Evolutionary conservation across 192 early-diverging fungal species (phyloP).

Genomic region (Coemansia nantahalensis): DNA sequence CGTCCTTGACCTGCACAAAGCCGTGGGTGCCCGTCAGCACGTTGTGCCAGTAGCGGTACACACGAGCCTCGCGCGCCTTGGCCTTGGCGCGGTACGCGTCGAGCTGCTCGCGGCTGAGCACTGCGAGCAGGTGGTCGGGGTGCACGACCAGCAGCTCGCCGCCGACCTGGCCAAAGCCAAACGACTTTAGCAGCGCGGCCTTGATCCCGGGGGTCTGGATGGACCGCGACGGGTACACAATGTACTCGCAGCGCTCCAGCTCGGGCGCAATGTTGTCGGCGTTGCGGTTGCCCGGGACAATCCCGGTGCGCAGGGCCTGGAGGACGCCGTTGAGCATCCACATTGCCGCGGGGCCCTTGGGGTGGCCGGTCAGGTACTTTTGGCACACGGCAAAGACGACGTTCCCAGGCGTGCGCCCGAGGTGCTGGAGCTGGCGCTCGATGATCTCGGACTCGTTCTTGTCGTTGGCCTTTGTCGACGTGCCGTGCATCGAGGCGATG

Average conservation of each 20-base stretch:
- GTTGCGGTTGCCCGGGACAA: slow-evolving; percentile 91
- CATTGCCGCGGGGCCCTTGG: slow-evolving; percentile 90
- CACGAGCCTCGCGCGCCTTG: slow-evolving; percentile 61
- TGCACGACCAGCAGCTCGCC: slow-evolving; percentile 84
- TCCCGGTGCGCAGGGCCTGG: slow-evolving; percentile 77
- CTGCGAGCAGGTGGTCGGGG: slow-evolving; percentile 80
- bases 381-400: slow-evolving; percentile 79
- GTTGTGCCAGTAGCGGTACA: slow-evolving; percentile 92
- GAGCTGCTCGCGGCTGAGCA: slow-evolving; percentile 67
- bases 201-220: slow-evolving; percentile 90
- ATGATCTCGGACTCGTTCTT: slow-evolving; percentile 92
- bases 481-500: slow-evolving; percentile 94
- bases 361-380: slow-evolving; percentile 89
- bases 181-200: slow-evolving; percentile 88
- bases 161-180: slow-evolving; percentile 95
- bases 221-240: slow-evolving; percentile 80
- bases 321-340: slow-evolving; percentile 96
- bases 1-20: slow-evolving; percentile 82
- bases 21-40: slow-evolving; percentile 75
- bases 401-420: slow-evolving; percentile 86
- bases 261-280: slow-evolving; percentile 52
- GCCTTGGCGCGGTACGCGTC: slow-evolving; percentile 65
- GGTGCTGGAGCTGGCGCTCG: slow-evolving; percentile 83
- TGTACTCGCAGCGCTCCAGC: slow-evolving; percentile 73
- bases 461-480: slow-evolving; percentile 94